Conservation (phyloP, 2,329 filamentous ascomycete species). For the Calonectria henricotiae region DNA sequence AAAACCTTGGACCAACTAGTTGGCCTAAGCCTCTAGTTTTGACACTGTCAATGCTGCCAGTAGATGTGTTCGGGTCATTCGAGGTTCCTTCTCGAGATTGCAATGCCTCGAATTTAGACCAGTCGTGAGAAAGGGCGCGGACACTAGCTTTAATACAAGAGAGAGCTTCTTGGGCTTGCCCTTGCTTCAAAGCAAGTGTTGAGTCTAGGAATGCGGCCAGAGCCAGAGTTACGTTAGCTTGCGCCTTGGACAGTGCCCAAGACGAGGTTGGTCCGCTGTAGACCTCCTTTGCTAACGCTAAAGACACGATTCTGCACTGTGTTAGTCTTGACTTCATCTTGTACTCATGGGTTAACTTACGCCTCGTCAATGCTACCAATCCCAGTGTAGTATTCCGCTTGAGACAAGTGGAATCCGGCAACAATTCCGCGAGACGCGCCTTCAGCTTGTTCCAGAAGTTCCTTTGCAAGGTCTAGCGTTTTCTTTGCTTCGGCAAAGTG, state of each 20-base stretch:
- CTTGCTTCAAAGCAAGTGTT: conserved; percentile 75
- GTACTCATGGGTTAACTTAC: conserved; percentile 51
- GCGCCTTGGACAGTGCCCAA: conserved; percentile 57
- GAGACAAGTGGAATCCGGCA: conserved; percentile 76
- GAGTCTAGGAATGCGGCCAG: conserved; percentile 72
- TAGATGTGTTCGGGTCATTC: conserved; percentile 54
- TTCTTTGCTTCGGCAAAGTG: conserved; percentile 67
- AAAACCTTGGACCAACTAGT: conserved; percentile 76
- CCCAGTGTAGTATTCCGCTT: conserved; percentile 82
- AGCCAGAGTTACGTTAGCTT: conserved; percentile 55
- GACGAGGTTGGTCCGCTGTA: conserved; percentile 53
- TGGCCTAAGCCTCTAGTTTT: conserved; percentile 48
- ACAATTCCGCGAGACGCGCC: conserved; percentile 60
- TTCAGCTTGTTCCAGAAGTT: conserved; percentile 61
- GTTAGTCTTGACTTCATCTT: conserved; percentile 36
- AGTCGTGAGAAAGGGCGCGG: conserved; percentile 71
- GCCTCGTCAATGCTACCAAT: conserved; percentile 78
- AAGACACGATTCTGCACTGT: conserved; percentile 49
- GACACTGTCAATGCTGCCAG: conserved; percentile 51
- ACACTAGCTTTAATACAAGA: conserved; percentile 72
- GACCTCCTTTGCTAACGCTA: conserved; percentile 62
- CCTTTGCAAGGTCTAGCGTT: conserved; percentile 73
- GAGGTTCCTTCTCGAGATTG: conserved; percentile 40
- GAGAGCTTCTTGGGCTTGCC: conserved; percentile 73
- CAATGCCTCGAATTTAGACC: conserved; percentile 66